Percentiles rank a stretch among this genome's conserved stretches.
These are phyloP conservation scores for Tricharina praecox DNA, from an alignment of 495 filamentous ascomycete genomes.

Conservation along the genomic window DNA sequence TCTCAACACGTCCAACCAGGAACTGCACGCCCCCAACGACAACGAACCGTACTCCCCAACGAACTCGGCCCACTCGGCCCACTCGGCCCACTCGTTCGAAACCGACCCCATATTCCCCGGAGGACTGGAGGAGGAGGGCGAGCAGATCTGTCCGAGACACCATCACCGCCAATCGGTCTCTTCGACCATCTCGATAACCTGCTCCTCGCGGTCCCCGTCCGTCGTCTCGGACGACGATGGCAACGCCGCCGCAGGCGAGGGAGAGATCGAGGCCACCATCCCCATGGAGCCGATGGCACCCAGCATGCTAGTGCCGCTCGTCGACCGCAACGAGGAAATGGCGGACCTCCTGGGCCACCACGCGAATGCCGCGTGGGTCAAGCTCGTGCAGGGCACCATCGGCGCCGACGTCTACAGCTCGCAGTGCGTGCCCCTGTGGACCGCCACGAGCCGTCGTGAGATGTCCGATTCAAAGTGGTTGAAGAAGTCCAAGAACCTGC, in stretches of 20 bases:
- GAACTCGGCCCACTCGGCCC: no score
- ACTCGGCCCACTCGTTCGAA: no score
- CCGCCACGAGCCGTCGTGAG: slow-evolving; percentile 12
- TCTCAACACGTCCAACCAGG: no score
- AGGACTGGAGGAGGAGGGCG: slow-evolving; percentile 7
- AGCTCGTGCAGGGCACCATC: slow-evolving; percentile 14
- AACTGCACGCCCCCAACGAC: neutral
- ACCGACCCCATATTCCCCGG: neutral
- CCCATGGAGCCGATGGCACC: slow-evolving; percentile 20
- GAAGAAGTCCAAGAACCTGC: slow-evolving; percentile 14
- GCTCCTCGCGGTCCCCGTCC: slow-evolving; percentile 14
- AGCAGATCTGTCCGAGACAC: slow-evolving; percentile 17
- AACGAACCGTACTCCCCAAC: no score
- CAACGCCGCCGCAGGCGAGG: slow-evolving; percentile 11
- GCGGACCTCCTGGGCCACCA: slow-evolving; percentile 15
- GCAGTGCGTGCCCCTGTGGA: slow-evolving; percentile 21
- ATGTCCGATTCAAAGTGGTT: slow-evolving; percentile 22
- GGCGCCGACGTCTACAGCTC: slow-evolving; percentile 14
- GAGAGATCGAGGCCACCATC: slow-evolving; percentile 17
- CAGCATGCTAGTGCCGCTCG: slow-evolving; percentile 21
- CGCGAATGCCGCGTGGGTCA: slow-evolving; percentile 18
- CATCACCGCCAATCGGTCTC: slow-evolving; percentile 20
- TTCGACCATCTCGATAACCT: slow-evolving; percentile 21
- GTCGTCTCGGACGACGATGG: slow-evolving; percentile 15
- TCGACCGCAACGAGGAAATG: slow-evolving; percentile 21